Base-by-base conservation (phyloP, 768 basidiomycete species). In the Mycena amicta region DNA sequence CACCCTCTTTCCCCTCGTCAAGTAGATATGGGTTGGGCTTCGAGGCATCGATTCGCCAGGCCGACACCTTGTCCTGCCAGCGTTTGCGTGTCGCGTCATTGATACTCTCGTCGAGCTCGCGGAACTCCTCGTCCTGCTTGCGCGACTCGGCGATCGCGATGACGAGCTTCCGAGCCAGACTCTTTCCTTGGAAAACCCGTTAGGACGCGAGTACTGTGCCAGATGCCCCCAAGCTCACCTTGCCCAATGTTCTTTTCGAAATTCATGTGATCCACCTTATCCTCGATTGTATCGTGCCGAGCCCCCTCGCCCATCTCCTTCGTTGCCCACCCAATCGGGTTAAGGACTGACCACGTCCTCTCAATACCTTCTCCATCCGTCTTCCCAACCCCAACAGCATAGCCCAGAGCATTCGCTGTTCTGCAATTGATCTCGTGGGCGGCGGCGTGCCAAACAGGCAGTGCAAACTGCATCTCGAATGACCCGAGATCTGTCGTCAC, bases 301-400 rank as follows among this genome's bases (percentile, higher is more conserved):
- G n/a, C n/a, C n/a, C n/a, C n/a, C n/a, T n/a, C n/a, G n/a, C n/a
- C 76, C 70, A 0, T 56, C 0, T 66, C 67, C 72, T 68, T 67
- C 0, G 71, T 75, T 18, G 64, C 66, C 3, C 52, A 58, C 0
- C 68, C 65, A 0, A 57, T 60, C 0, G 59, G 55, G 41, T 76
- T 74, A 5, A 69, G 33, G 0, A 52, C 53, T 0, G 72, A 41
- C 77, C 76, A 77, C 0, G 50, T 57, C 0, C 66, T 51, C 46
- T 78, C 75, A 0, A 59, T 37, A 2, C 50, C n/a, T n/a, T n/a
- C n/a, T n/a, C n/a, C n/a, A n/a, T n/a, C n/a, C n/a, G n/a, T n/a
- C n/a, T n/a, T n/a, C n/a, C n/a, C n/a, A n/a, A n/a, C n/a, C n/a
- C n/a, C n/a, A n/a, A n/a, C n/a, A n/a, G n/a, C n/a, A n/a, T 59